Evolutionary conservation across 2,329 filamentous ascomycete genomes (phyloP).

Genomic region (Nemania abortiva): DNA sequence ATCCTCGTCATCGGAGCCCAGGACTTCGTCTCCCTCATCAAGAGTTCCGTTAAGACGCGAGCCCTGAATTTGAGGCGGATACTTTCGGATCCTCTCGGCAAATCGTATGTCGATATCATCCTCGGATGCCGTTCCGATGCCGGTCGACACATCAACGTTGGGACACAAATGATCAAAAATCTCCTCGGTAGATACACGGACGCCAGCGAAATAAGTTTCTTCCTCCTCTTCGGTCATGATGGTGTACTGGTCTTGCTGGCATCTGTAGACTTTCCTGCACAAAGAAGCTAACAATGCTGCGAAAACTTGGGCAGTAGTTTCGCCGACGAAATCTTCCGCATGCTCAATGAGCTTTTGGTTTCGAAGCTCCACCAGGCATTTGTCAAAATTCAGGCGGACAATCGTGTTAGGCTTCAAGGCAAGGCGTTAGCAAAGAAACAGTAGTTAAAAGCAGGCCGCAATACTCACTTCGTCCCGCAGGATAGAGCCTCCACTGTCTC

Average conservation of each 20-base stretch:
- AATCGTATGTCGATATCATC: conserved; percentile 58
- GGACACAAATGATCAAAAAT: conserved; percentile 67
- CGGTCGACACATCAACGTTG: conserved; percentile 64
- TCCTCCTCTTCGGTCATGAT: conserved; percentile 59
- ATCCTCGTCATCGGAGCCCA: conserved; percentile 54
- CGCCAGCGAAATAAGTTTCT: conserved; percentile 51
- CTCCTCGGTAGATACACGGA: conserved; percentile 65
- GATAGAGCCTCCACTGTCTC: conserved; percentile 58
- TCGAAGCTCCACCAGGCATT: conserved; percentile 83
- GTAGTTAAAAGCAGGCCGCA: conserved; percentile 12
- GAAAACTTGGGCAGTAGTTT: conserved; percentile 83
- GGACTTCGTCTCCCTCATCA: conserved; percentile 49
- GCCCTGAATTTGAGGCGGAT: conserved; percentile 48
- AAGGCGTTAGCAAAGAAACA: conserved; percentile 46
- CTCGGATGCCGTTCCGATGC: conserved; percentile 67
- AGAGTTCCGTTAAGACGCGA: conserved; percentile 42
- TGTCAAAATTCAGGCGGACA: conserved; percentile 85
- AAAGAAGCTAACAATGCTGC: conserved; percentile 76
- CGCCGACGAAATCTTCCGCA: conserved; percentile 76
- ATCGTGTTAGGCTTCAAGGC: conserved; percentile 73
- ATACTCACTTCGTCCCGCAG: conserved; percentile 64
- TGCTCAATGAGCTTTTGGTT: conserved; percentile 82
- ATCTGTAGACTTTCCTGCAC: conserved; percentile 75
- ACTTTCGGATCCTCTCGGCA: conserved; percentile 61
- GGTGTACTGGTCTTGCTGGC: conserved; percentile 67